A percentile compares a stretch with the other conserved stretches of the same genome.
Evolutionary conservation across 352 stramenopile species (phyloP).

Genomic region (Thalassiosira mediterranea): DNA sequence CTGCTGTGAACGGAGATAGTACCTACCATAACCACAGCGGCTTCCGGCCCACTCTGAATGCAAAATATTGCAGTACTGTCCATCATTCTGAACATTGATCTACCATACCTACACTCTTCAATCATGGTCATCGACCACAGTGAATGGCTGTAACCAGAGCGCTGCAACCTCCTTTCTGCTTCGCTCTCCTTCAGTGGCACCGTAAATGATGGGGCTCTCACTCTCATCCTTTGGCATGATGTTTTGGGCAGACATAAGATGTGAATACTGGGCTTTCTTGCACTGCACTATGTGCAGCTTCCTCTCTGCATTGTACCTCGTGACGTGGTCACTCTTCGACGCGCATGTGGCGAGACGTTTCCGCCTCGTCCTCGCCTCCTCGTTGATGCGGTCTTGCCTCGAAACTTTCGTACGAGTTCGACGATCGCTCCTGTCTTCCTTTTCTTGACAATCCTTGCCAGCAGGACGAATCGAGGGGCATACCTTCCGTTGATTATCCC

Average conservation of each 20-base stretch:
- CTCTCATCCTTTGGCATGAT: slow-evolving; percentile 5
- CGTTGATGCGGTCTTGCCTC: not conserved
- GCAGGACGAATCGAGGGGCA: not conserved
- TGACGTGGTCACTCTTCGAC: not conserved
- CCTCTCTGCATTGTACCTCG: not conserved
- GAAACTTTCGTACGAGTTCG: slow-evolving; percentile 1
- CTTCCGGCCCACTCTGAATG: too few relatives aligned
- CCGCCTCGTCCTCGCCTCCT: not conserved
- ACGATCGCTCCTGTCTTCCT: not conserved
- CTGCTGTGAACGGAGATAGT: too few relatives aligned
- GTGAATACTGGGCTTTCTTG: slow-evolving; percentile 13
- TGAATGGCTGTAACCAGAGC: slow-evolving; percentile 16
- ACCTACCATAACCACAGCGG: too few relatives aligned
- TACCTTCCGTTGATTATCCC: not conserved
- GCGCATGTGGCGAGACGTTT: not conserved
- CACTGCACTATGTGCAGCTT: slow-evolving; percentile 12
- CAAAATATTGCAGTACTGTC: too few relatives aligned
- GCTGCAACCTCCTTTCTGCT: slow-evolving; percentile 2
- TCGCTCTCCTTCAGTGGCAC: not conserved
- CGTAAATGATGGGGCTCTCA: slow-evolving; percentile 8
- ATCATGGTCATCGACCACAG: slow-evolving; percentile 42
- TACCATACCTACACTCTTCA: too few relatives aligned
- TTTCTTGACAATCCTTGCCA: not conserved
- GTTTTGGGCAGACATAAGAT: slow-evolving; percentile 5
- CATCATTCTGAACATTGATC: too few relatives aligned